Evolutionary conservation across 495 filamentous ascomycete genomes (phyloP).

Genomic region (Bryoglossum gracile): DNA sequence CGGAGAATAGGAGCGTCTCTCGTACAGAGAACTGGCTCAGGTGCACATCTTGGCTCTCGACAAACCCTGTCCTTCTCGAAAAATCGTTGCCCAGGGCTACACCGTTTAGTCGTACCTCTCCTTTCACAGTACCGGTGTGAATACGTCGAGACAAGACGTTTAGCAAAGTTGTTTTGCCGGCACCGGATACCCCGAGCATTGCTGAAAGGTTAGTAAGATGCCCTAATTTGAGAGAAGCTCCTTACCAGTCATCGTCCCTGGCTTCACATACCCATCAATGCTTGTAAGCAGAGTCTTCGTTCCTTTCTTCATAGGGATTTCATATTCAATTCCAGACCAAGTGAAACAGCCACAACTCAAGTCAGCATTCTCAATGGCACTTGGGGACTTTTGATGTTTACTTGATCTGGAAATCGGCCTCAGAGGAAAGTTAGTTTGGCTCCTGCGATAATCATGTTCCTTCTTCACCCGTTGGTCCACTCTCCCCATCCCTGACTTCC

Average conservation of each 20-base stretch:
- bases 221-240: no score
- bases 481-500: slow-evolving; percentile 47
- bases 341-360: not conserved
- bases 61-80: slow-evolving; percentile 74
- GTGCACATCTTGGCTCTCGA: slow-evolving; percentile 80
- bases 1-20: slow-evolving; percentile 39
- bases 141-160: slow-evolving; percentile 48
- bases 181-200: slow-evolving; percentile 55
- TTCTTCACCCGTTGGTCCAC: no score
- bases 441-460: not conserved
- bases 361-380: not conserved
- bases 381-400: not conserved
- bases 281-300: slow-evolving; percentile 51
- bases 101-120: slow-evolving; percentile 72
- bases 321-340: slow-evolving; percentile 62
- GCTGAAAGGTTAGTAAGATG: slow-evolving; percentile 29
- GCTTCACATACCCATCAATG: slow-evolving; percentile 63
- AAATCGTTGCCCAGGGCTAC: slow-evolving; percentile 57
- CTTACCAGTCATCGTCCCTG: slow-evolving; percentile 54
- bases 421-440: no score
- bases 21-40: slow-evolving; percentile 40
- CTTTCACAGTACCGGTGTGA: slow-evolving; percentile 37
- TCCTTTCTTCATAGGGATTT: slow-evolving; percentile 54
- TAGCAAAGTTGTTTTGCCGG: slow-evolving; percentile 59
- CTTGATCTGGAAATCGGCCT: no score